phyloP scores from a whole-genome alignment of 768 basidiomycete species.

The Xerocomellus dryophilus region DNA sequence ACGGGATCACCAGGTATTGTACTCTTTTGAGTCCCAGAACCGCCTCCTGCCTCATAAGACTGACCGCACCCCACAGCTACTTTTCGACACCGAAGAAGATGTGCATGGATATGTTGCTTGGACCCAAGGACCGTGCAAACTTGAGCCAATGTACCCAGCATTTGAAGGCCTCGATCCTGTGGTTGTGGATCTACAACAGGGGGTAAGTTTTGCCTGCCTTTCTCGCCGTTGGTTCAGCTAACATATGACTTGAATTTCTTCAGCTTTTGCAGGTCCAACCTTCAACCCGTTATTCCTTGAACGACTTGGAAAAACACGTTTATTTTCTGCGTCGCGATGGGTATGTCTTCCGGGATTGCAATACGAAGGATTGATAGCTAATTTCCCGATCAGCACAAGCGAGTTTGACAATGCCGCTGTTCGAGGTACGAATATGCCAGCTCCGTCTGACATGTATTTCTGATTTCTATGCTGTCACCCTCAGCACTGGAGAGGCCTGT shows the following conservation, averaged over 20 bases:
- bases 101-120: constrained; percentile 24
- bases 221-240: neutral
- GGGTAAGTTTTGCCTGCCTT: constrained; percentile 20
- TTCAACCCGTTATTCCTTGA: constrained; percentile 14
- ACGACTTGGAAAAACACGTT: constrained; percentile 23
- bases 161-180: constrained; percentile 22
- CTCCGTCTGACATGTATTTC: neutral
- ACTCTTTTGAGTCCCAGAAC: neutral
- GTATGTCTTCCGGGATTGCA: constrained; percentile 13
- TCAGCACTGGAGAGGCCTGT: constrained; percentile 19
- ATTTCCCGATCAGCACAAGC: constrained; percentile 11
- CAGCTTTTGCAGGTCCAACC: constrained; percentile 22
- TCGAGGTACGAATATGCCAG: constrained; percentile 17
- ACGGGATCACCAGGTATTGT: constrained; percentile 23
- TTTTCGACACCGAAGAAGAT: constrained; percentile 30
- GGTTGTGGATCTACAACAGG: constrained; percentile 29
- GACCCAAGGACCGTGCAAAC: constrained; percentile 1
- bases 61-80: constrained; percentile 20
- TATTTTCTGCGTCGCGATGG: constrained; percentile 24
- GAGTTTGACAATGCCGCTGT: constrained; percentile 24
- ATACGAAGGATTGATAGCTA: neutral
- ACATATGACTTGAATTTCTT: neutral
- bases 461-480: constrained; percentile 9
- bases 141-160: constrained; percentile 22
- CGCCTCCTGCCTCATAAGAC: neutral